Base-by-base conservation (phyloP, 2,329 filamentous ascomycete species). In the Aspergillus pseudonomiae region DNA sequence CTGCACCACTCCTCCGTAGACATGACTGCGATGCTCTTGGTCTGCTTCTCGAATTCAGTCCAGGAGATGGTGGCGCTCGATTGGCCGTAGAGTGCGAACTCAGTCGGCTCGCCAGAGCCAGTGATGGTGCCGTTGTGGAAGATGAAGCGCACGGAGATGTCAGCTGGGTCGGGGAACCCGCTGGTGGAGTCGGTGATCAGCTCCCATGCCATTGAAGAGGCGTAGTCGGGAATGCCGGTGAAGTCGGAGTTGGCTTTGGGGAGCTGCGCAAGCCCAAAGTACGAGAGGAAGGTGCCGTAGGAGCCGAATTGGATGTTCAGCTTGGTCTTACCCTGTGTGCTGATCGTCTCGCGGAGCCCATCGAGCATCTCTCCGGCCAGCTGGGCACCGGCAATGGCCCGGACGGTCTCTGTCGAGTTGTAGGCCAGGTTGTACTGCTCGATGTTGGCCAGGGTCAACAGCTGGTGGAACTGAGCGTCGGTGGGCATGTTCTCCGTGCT, bases 341-440 rank as follows among this genome's bases (percentile, higher is more conserved):
- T 66, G 67, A 82, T 76, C 61, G 79, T 81, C 2, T 74, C 65
- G 62, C 80, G 80, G 57, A 83, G 77, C 11, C 74, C 75, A 39
- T 84, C 77, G 39, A 84, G 82, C 21, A 89, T 83, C 46, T 87
- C 77, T 21, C 96, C 86, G 10, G 85, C 86, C 19, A 98, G 80
- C 59, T 88, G 86, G 2, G 88, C 87, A 43, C 88, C 86, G 56
- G 84, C 83, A 9, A 83, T 82, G 19, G 81, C 80, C 28, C 81
- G 80, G 60, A 81, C 76, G n/a, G 76, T 69, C 46, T 81, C 79
- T 2, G 78, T 77, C 70, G 81, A 79, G 80, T 96, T 94, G 86
- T 90, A 96, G 59, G 92, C 92, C 16, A 95, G 87, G 72, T 89
- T 90, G 83, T 86, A 96, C 77, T 97, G 91, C 77, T 95, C 91